Base-by-base conservation (phyloP, 108 stramenopile genomes). In the Nitzschia sp. region DNA sequence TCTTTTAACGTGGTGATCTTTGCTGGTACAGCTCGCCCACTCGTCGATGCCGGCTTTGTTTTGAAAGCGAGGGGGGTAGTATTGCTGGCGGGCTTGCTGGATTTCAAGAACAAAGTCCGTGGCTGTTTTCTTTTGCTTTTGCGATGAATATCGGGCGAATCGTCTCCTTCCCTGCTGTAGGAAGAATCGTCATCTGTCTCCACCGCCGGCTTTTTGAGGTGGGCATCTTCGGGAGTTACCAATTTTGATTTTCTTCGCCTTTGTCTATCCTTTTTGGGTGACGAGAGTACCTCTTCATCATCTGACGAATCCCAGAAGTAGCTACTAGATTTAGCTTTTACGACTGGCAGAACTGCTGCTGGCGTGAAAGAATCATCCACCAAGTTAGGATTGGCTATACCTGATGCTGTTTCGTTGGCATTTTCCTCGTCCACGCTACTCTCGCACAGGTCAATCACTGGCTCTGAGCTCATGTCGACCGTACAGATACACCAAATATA, bases 391-490 rank as follows among this genome's bases (percentile, higher is more conserved):
- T 52, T 8, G 50, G 50, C 5, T n/a, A n/a, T n/a, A n/a, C n/a
- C n/a, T n/a, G n/a, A n/a, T n/a, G n/a, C n/a, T n/a, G n/a, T n/a
- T n/a, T n/a, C n/a, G n/a, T n/a, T n/a, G n/a, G n/a, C n/a, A n/a
- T 28, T 27, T 3, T 2, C 55, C 55, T 16, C 55, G 27, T 56
- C 29, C 26, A 27, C 21, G 55, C 55, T 56, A n/a, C 55, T 56
- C 6, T 32, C 55, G 21, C 59, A 60, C 36, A 60, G 22, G 21
- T 60, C 59, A 60, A 60, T 60, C n/a, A 60, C 48, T 16, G 38
- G 11, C 6, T 41, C 38, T 11, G 6, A 13, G 9, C n/a, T 46
- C 1, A 52, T 47, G 13, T n/a, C n/a, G n/a, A n/a, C n/a, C n/a
- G n/a, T n/a, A n/a, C n/a, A n/a, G n/a, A n/a, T n/a, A n/a, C n/a